A percentile compares a stretch with the other conserved stretches of the same genome.
Conservation (phyloP, 768 basidiomycete species). For the Russula sp. region DNA sequence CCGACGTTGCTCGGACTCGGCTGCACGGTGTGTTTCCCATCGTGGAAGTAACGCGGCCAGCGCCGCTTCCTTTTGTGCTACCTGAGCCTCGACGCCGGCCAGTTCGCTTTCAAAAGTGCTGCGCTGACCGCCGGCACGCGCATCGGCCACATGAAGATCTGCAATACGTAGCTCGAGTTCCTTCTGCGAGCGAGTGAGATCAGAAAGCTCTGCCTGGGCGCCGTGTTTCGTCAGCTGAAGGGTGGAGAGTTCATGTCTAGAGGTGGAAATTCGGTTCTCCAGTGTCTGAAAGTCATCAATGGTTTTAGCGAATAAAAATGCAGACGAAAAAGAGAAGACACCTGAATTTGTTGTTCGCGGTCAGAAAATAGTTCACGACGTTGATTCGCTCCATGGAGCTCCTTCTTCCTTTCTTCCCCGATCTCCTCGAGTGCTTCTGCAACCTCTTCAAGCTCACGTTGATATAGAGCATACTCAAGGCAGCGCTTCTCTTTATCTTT, state of each 20-base stretch:
- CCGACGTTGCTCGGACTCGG: conserved; percentile 51
- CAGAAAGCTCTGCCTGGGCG: conserved; percentile 76
- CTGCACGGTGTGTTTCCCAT: conserved; percentile 55
- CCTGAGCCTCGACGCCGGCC: conserved; percentile 48
- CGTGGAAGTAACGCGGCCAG: conserved; percentile 62
- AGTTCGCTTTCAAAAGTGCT: conserved; percentile 63
- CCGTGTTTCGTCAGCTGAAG: conserved; percentile 65
- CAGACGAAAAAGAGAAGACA: conserved; percentile 31
- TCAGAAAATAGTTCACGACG: conserved; percentile 76
- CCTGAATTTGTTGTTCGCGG: conserved; percentile 82
- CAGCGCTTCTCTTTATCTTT: conserved; percentile 93
- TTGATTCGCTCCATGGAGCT: conserved; percentile 79
- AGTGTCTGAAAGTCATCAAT: conserved; percentile 46
- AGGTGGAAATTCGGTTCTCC: conserved; percentile 64
- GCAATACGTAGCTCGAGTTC: conserved; percentile 79
- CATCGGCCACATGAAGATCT: conserved; percentile 65
- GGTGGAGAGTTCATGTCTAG: conserved; percentile 66
- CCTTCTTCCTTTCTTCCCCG: conserved; percentile 71
- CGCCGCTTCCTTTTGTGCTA: conserved; percentile 54
- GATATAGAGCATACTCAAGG: conserved; percentile 91
- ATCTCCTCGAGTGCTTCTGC: conserved; percentile 80
- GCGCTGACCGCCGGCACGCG: conserved; percentile 58
- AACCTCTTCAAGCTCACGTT: conserved; percentile 86
- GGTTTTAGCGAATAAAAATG: neutral
- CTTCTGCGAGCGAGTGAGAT: conserved; percentile 77